Percentiles rank a stretch among this genome's conserved stretches.
Evolutionary conservation across 1,284 basidiomycete genomes (phyloP).

Genomic region (Leccinum variabile): DNA sequence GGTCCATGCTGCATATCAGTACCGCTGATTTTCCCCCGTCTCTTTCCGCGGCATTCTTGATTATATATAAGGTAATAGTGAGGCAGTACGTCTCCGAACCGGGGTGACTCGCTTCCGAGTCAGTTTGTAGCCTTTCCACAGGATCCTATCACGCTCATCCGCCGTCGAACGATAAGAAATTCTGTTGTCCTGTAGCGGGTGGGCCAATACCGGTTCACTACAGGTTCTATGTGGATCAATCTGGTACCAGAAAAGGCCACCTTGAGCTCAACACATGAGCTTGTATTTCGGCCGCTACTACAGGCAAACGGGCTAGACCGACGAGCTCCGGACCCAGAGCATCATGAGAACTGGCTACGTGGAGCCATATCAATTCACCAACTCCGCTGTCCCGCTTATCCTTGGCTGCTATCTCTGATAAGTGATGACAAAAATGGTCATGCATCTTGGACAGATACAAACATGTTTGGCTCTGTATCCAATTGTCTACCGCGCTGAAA

Average conservation of each 20-base stretch:
- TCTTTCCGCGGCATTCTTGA: conserved; percentile 10
- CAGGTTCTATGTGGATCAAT: not conserved
- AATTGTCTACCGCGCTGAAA: not conserved
- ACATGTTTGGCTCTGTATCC: not conserved
- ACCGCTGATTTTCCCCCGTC: conserved; percentile 8
- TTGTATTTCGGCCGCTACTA: not conserved
- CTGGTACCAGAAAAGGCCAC: not conserved
- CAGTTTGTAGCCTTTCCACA: conserved; percentile 14
- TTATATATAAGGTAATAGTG: conserved; percentile 14
- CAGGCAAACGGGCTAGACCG: not conserved
- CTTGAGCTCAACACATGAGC: not conserved
- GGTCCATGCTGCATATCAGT: conserved; percentile 3
- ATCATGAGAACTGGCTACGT: conserved; percentile 8
- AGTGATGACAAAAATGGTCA: conserved; percentile 5
- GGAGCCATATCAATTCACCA: conserved; percentile 8
- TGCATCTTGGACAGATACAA: conserved; percentile 1
- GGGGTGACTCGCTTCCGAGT: conserved; percentile 12
- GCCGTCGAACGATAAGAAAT: not conserved
- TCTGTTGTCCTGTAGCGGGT: not conserved
- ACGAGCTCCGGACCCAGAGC: conserved; percentile 6
- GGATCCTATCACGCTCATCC: conserved; percentile 8
- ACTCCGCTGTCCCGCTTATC: not conserved
- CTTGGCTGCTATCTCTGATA: conserved; percentile 6
- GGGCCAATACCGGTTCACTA: too few species aligned
- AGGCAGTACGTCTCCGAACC: conserved; percentile 20